Evolutionary conservation across 1,139 yeast species (phyloP), one percentile per base, ranked within the genome.

Genomic region (Pneumocystis oryctolagi): DNA sequence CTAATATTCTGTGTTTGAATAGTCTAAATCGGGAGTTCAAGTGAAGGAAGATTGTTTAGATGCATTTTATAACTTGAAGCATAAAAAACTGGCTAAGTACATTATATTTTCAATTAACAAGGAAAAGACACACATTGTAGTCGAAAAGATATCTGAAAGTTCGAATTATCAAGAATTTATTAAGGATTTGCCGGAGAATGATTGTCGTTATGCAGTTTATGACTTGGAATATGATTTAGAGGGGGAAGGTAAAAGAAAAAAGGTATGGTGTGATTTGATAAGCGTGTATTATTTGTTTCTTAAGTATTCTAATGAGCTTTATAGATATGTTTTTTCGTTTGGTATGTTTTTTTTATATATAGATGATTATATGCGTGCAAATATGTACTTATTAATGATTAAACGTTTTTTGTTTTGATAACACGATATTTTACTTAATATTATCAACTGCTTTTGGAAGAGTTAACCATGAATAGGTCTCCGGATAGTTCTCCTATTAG

Each of bases 401-500:
- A 39, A 39, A 39, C 20, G n/a, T 16, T 6, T 16, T 39, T 55
- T n/a, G 6, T 32, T 4, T n/a, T 16, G 20, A n/a, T n/a, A n/a
- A n/a, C n/a, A n/a, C n/a, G n/a, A n/a, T n/a, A n/a, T n/a, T n/a
- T n/a, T n/a, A n/a, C n/a, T n/a, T n/a, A n/a, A n/a, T n/a, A n/a
- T n/a, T n/a, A n/a, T n/a, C n/a, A n/a, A n/a, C n/a, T n/a, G n/a
- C n/a, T n/a, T n/a, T n/a, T n/a, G n/a, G n/a, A n/a, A n/a, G 34
- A 8, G 34, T 32, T 34, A 34, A 34, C 37, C 37, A 14, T 3
- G 9, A 86, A 94, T 70, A 92, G 99, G 99, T 84, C 97, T 67
- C 98, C 98, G 72, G 98, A 94, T 75, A 87, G 95, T 67, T 96
- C 97, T 63, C 89, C 95, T 67, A 84, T 94, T 72, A 87, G 73